Evolutionary conservation across 768 basidiomycete species (phyloP).

Genomic region (Psilocybe cubensis): DNA sequence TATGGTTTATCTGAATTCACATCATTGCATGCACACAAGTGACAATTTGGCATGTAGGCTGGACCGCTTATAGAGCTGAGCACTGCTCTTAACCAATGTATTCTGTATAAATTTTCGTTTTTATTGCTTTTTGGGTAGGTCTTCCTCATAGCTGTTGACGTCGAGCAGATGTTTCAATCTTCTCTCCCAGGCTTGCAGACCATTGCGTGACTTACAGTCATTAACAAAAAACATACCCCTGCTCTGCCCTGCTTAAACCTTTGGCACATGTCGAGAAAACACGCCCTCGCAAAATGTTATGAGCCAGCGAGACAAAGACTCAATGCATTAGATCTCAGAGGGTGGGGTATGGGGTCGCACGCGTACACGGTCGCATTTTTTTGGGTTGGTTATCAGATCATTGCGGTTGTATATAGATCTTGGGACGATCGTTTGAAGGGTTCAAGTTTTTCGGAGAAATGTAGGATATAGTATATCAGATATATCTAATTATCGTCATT

Average conservation of each 20-base stretch:
- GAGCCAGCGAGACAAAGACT: neutral
- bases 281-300: neutral
- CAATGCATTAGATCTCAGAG: neutral
- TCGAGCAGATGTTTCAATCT: neutral
- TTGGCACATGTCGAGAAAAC: neutral
- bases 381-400: neutral
- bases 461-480: neutral
- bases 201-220: neutral
- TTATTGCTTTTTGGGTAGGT: neutral
- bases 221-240: neutral
- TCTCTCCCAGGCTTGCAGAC: neutral
- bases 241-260: neutral
- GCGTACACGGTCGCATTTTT: neutral
- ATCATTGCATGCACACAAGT: neutral
- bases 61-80: constrained; percentile 35
- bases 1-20: constrained; percentile 17
- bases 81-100: constrained; percentile 27
- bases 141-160: neutral
- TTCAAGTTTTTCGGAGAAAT: neutral
- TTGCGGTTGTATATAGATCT: neutral
- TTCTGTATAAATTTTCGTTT: neutral
- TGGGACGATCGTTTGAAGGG: neutral
- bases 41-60: constrained; percentile 24
- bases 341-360: no score
- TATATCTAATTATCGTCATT: neutral